These are phyloP conservation scores for Volvariella volvacea DNA, from an alignment of 1,284 basidiomycete genomes.

Conservation along the genomic window DNA sequence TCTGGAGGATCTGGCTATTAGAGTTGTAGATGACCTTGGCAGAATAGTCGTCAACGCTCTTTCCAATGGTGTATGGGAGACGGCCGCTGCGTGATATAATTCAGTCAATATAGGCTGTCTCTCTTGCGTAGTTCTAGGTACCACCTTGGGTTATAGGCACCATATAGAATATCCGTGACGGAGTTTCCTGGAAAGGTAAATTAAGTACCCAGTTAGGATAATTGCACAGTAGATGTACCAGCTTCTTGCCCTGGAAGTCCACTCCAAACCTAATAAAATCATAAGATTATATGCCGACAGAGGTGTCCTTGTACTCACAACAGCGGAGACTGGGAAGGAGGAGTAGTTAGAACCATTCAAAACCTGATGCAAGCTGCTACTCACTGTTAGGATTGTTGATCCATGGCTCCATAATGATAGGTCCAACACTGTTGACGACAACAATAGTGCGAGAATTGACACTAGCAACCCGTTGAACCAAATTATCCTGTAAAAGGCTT, in stretches of 20 bases:
- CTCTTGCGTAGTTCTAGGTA: no score
- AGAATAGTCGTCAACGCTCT: slow-evolving; percentile 48
- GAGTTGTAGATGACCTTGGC: slow-evolving; percentile 34
- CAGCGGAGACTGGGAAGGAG: slow-evolving; percentile 36
- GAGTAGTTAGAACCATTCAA: neutral
- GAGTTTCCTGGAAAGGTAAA: slow-evolving; percentile 39
- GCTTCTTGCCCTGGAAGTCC: slow-evolving; percentile 69
- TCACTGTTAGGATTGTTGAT: slow-evolving; percentile 54
- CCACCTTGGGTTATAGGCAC: slow-evolving; percentile 60
- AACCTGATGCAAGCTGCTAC: slow-evolving; percentile 12
- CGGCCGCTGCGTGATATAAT: slow-evolving; percentile 31
- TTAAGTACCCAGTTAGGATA: slow-evolving; percentile 15
- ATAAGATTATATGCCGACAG: neutral
- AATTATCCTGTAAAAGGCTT: slow-evolving; percentile 36
- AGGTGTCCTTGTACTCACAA: slow-evolving; percentile 23
- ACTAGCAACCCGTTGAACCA: slow-evolving; percentile 44
- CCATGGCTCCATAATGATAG: slow-evolving; percentile 63
- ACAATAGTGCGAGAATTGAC: slow-evolving; percentile 66
- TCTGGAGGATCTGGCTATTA: slow-evolving; percentile 22
- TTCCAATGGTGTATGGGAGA: slow-evolving; percentile 59
- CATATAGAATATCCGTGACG: slow-evolving; percentile 56
- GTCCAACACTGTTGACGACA: slow-evolving; percentile 69
- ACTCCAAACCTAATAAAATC: slow-evolving; percentile 35
- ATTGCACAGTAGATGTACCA: slow-evolving; percentile 25
- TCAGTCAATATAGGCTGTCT: no score